A percentile compares a stretch with the other conserved stretches of the same genome.
phyloP scores from a whole-genome alignment of 2,329 filamentous ascomycete genomes.

The Epichloe coenophiala region DNA sequence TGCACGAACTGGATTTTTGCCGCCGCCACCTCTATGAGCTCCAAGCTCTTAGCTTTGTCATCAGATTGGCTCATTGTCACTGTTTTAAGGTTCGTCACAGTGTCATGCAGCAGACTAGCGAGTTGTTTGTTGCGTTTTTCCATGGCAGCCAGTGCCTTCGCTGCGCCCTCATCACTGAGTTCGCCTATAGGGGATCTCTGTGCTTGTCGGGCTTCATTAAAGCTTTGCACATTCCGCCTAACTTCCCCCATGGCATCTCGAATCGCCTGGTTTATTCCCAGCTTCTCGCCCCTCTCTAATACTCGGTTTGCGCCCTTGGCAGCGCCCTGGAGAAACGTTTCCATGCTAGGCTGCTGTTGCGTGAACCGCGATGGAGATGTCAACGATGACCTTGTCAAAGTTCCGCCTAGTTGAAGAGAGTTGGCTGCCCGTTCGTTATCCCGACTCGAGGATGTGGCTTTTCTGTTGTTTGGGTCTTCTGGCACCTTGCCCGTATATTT shows the following conservation, averaged over 20 bases:
- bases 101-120: slow-evolving; percentile 53
- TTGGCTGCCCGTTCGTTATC: slow-evolving; percentile 21
- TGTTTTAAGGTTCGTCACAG: slow-evolving; percentile 48
- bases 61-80: slow-evolving; percentile 37
- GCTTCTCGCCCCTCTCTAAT: slow-evolving; percentile 57
- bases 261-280: slow-evolving; percentile 68
- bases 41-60: slow-evolving; percentile 34
- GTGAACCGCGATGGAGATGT: slow-evolving; percentile 35
- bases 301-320: slow-evolving; percentile 65
- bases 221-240: slow-evolving; percentile 56
- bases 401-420: slow-evolving; percentile 27
- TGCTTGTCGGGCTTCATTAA: slow-evolving; percentile 42
- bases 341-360: slow-evolving; percentile 48
- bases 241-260: slow-evolving; percentile 77
- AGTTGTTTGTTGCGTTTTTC: slow-evolving; percentile 55
- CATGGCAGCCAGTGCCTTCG: slow-evolving; percentile 32
- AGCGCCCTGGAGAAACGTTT: slow-evolving; percentile 61
- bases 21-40: slow-evolving; percentile 43
- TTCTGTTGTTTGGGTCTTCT: neutral
- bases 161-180: slow-evolving; percentile 21
- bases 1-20: slow-evolving; percentile 54
- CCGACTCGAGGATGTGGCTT: slow-evolving; percentile 14
- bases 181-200: slow-evolving; percentile 24
- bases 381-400: slow-evolving; percentile 30
- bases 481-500: slow-evolving; percentile 55